Evolutionary conservation across 2,329 filamentous ascomycete species (phyloP), one percentile per base, ranked within the genome.

Genomic region (Pseudogymnoascus sp.): DNA sequence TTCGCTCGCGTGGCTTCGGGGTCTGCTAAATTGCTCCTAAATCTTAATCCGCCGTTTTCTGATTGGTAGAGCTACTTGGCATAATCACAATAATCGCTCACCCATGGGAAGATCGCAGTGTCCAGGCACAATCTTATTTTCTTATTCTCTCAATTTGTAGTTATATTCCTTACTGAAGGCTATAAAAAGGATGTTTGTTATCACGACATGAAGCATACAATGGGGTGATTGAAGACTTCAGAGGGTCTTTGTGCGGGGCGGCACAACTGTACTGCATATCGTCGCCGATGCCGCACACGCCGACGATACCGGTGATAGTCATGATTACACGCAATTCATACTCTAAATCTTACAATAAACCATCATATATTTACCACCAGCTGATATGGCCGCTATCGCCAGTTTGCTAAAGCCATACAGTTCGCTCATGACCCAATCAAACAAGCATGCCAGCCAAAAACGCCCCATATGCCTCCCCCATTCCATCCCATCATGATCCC

Each of bases 361-460:
- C 28, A 18, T 35, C 47, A 54, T 20, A 54, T 54, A 54, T 54
- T 54, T 16, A 54, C 47, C 28, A 9, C 25, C 20, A 54, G 25
- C 47, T 54, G 47, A 33, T 54, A 54, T 54, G 47, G 18, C 16
- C 28, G 47, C 47, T 54, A 54, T 54, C 47, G 25, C 47, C n/a
- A 54, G 47, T 50, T 25, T 50, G 43, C 43, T 50, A 50, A 50
- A 50, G 43, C 43, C 43, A 50, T 33, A 54, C 47, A 35, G 25
- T 54, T 28, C 47, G 47, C 47, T 54, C 47, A 54, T 54, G 47
- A 54, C 47, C 47, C 47, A 54, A 54, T 7, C 47, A 20, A 54
- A 54, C 28, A 54, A 54, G 47, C 47, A 54, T 54, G 47, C 47
- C 47, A 54, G 28, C 47, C 28, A 54, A 54, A 54, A 54, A 54